Evolutionary conservation across 2,329 filamentous ascomycete genomes (phyloP), one percentile per base, ranked within the genome.

Genomic region (Calonectria henricotiae): DNA sequence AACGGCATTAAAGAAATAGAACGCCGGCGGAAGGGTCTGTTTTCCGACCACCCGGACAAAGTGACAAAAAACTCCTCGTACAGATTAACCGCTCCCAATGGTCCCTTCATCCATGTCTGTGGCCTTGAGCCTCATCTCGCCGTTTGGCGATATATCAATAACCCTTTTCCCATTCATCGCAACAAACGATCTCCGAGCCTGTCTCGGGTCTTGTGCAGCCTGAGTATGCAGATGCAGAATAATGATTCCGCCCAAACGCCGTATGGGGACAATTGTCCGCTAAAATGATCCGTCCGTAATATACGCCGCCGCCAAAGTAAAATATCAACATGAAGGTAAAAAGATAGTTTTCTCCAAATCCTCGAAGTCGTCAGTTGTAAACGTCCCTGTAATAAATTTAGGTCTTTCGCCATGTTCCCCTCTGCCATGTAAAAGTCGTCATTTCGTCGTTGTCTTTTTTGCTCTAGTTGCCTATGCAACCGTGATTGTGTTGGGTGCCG

Each of bases 301-400:
- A 70, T 77, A 74, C 69, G 76, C 74, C 76, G 70, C 70, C 64
- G 73, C 73, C 71, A 73, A 74, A 76, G 61, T 76, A 78, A 74
- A 76, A 61, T 78, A 78, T 78, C 41, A 68, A 77, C 74, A 77
- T 77, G 76, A 77, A 78, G 76, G 77, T 69, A 65, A 58, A 68
- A 70, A 73, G 72, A 71, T 41, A 73, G 54, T 65, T 71, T 62
- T 74, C 73, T 71, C 66, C 73, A 70, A 70, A 78, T 73, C 63
- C 60, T 39, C 65, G 49, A 46, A 54, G 69, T 71, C 71, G 39
- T 63, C 62, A 62, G 62, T 58, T 30, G 66, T 68, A n/a, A 37
- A 66, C 68, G 64, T 76, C 70, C 67, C 68, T 69, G 71, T 68
- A 71, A 74, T 68, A 73, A 30, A 68, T 63, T 74, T 67, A 73